Base-by-base conservation (phyloP, 163 green algal species). In the Volvox carteri region DNA sequence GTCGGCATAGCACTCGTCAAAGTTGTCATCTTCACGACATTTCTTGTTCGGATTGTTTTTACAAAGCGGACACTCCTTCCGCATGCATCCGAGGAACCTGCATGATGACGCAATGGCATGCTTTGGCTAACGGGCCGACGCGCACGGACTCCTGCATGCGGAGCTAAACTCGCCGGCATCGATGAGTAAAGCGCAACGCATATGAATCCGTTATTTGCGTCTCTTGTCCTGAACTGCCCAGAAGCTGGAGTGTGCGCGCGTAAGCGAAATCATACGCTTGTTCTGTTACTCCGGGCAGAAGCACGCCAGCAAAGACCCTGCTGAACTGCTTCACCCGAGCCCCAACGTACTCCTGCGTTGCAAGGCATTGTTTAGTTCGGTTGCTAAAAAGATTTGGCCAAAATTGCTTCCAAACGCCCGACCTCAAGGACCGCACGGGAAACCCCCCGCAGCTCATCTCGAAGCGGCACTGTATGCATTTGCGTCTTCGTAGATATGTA, bases 21-120 rank as follows among this genome's bases (percentile, higher is more conserved):
- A 95, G 86, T 96, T 95, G 81, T 94, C 92, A 14, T 78, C 74
- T 19, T 92, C 88, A 0, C 46, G 58, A 89, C 95, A 97, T 25
- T 92, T 88, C 84, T 96, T 96, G 81, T 94, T 91, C 0, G 95
- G 95, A 86, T 97, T 97, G 90, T 97, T 95, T 84, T 96, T 95
- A 90, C 95, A 97, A 21, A 97, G 91, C 35, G 75, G n/a, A 81
- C 95, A 97, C 8, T 94, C 86, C 68, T 86, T 90, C 75, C 35
- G 72, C 60, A 74, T 78, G 83, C 89, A 94, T 0, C 84, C 84
- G 28, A 91, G 56, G 60, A 91, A 91, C 62, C 90, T 94, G 41
- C 70, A 18, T 14, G 25, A 41, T 39, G 54, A 18, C 18, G 25
- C 46, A 72, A 44, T 2, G 7, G 21, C 0, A 16, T 4, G 11